Evolutionary conservation across 2,329 filamentous ascomycete species (phyloP), one percentile per base, ranked within the genome.

Genomic region (Cordyceps militaris): DNA sequence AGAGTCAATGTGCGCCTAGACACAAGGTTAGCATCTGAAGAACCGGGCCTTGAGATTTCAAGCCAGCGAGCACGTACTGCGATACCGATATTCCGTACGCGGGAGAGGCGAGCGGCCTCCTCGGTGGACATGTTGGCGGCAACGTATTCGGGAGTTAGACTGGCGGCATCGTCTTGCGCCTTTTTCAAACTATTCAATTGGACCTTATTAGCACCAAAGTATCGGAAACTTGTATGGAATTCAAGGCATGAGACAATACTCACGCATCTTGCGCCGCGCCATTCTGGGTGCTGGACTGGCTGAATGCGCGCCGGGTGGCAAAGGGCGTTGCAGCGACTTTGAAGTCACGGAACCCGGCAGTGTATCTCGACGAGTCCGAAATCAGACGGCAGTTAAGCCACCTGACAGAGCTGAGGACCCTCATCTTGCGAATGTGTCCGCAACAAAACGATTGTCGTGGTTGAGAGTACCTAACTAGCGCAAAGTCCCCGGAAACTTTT

Each of bases 41-140:
- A 26, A 40, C 42, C 43, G 10, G 26, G 34, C 11, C 13, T 10
- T 49, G 59, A 54, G 26, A 16, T n/a, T 46, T 16, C 23, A 2
- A 16, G 8, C 5, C 32, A 4, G 24, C 56, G 58, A 60, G 43
- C n/a, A 74, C 82, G 59, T 84, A 91, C 88, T 67, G 94, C 94
- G 77, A 99, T 99, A 75, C 94, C 94, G 73, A 99, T 99, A 73
- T 99, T 99, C 63, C 94, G 85, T 59, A 97, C 89, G 75, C 82
- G 85, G 54, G 87, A 84, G 62, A 99, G 74, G 61, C 93, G 84
- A 61, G 85, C 80, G 59, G 84, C 85, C 75, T 99, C 94, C 60
- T 86, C 82, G 32, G 89, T 84, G 65, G 86, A 84, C 73, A 97
- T 86, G 69, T 91, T 92, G 64, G 88, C 84, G 55, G 91, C 86